Percentiles rank a stretch among this genome's conserved stretches.
These are phyloP conservation scores for Globisporangium echinulatum DNA, from an alignment of 352 stramenopile species.

Conservation along the genomic window DNA sequence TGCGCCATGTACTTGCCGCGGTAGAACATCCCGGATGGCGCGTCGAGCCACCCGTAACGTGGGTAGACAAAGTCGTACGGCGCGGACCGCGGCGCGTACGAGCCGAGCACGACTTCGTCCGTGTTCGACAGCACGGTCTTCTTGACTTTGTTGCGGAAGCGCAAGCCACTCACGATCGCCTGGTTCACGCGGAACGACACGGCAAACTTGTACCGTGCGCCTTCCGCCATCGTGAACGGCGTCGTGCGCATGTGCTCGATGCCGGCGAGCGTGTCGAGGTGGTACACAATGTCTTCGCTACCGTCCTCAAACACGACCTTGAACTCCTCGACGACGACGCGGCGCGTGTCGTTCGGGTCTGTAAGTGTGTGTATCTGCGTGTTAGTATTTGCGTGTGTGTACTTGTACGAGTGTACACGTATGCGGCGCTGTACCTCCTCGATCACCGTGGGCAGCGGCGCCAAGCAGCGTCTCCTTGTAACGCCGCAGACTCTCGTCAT, in stretches of 20 bases:
- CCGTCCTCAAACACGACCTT: slow-evolving; percentile 81
- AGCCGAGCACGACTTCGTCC: slow-evolving; percentile 82
- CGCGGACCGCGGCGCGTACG: slow-evolving; percentile 66
- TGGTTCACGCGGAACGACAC: slow-evolving; percentile 84
- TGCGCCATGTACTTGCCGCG: slow-evolving; percentile 82
- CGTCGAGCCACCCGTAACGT: slow-evolving; percentile 73
- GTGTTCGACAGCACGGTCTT: slow-evolving; percentile 69
- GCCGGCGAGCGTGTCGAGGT: slow-evolving; percentile 57
- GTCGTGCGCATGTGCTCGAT: slow-evolving; percentile 67
- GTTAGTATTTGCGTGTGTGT: neutral
- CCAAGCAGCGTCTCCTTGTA: slow-evolving; percentile 86
- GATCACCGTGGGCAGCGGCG: slow-evolving; percentile 67
- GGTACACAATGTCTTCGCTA: slow-evolving; percentile 57
- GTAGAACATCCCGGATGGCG: slow-evolving; percentile 82
- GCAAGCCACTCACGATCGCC: slow-evolving; percentile 76
- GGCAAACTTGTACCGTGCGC: slow-evolving; percentile 74
- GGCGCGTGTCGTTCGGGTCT: slow-evolving; percentile 55
- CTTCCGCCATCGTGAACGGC: slow-evolving; percentile 71
- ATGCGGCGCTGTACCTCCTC: slow-evolving; percentile 37
- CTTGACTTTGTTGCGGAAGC: slow-evolving; percentile 84
- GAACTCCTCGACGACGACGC: slow-evolving; percentile 83
- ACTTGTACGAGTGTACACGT: neutral
- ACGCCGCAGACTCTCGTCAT: slow-evolving; percentile 74
- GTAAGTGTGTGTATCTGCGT: neutral
- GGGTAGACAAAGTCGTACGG: slow-evolving; percentile 83